Evolutionary conservation across 495 filamentous ascomycete species (phyloP), one percentile per base, ranked within the genome.

Genomic region (Copromyces sp.): DNA sequence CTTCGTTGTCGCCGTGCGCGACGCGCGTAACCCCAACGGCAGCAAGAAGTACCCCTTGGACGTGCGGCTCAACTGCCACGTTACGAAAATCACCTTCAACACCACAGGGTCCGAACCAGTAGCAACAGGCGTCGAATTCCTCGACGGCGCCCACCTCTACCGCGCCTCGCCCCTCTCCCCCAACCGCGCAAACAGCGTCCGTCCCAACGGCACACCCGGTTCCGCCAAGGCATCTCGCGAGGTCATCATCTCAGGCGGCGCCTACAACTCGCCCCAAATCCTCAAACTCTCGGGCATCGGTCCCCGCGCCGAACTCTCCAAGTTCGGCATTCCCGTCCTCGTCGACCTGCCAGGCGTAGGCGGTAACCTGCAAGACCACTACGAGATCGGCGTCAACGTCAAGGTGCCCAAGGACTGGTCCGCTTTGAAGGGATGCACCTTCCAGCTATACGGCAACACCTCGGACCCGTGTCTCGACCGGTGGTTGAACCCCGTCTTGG

Each of bases 241-340:
- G 77, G 88, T 93, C 61, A 89, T 93, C 72, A 70, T 93, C 7
- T 79, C 89, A 14, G 89, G 84, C 11, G 90, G 90, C 37, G 77
- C 84, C 6, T 88, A 88, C 78, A 87, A 90, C 82, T 84, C 88
- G 0, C 89, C 90, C 0, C 87, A 89, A 74, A 75, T 92, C 2
- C 86, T 93, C 32, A 88, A 90, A 76, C 84, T 90, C 4, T 88
- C 84, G 2, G 90, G 91, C 9, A 80, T 93, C 68, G 90, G 90
- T 2, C 85, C 88, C 0, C 71, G 72, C 3, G 75, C 75, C 0
- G 83, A 89, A 41, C 83, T 93, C 0, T 17, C 77, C 4, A 74
- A 73, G 11, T 82, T 85, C 70, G 76, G 79, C 29, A 90, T 92
- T 71, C 76, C 82, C 6, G 81, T 89, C 0, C 71, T 90, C 0